Evolutionary conservation across 148 eudicot species (phyloP).

Genomic region (Chenopodium formosanum): DNA sequence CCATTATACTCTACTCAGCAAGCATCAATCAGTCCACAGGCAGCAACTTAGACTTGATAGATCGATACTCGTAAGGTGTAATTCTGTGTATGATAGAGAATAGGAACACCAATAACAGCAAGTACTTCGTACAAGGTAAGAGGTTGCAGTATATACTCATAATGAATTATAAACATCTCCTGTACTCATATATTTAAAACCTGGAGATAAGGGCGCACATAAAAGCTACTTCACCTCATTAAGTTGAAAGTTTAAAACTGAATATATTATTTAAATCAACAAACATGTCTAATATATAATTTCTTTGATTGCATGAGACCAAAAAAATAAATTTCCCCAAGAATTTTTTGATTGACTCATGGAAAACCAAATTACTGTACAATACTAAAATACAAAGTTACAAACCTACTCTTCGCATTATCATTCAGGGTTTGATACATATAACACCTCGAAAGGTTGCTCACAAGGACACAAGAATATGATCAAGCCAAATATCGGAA

Average conservation of each 20-base stretch:
- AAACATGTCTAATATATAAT: neutral
- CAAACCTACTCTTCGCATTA: constrained; percentile 15
- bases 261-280: constrained; percentile 1
- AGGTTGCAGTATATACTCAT: neutral
- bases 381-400: neutral
- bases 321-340: neutral
- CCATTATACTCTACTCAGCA: no score
- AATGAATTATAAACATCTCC: neutral
- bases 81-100: neutral
- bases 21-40: no score
- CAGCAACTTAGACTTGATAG: no score
- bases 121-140: neutral
- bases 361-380: constrained; percentile 25
- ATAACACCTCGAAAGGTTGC: neutral
- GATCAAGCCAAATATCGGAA: constrained; percentile 47
- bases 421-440: constrained; percentile 2
- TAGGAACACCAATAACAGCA: neutral
- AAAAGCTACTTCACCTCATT: neutral
- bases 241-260: neutral
- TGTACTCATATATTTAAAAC: neutral
- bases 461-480: neutral
- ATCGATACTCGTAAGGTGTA: no score
- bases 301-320: constrained; percentile 5
- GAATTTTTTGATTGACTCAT: neutral
- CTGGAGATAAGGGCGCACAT: neutral